Evolutionary conservation across 176 grass and related monocot species (phyloP).

Genomic region (Avena sativa): DNA sequence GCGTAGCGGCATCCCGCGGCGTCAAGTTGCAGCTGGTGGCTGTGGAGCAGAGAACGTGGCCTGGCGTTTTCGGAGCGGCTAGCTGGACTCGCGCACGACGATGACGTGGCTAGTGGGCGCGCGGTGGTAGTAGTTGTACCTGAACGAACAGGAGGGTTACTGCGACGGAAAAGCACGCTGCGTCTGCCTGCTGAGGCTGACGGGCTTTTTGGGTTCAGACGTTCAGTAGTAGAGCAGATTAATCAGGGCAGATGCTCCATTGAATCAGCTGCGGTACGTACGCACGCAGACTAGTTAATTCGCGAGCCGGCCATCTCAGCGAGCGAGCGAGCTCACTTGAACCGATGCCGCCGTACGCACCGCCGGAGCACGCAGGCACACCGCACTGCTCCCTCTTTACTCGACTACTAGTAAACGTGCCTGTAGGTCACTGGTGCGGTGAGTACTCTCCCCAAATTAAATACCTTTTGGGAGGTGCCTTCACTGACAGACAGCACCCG

Average conservation of each 20-base stretch:
- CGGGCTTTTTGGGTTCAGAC: too few relatives aligned
- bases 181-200: not conserved
- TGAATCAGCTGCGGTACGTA: not conserved
- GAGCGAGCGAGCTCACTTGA: not conserved
- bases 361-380: not conserved
- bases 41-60: not conserved
- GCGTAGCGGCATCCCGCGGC: too few relatives aligned
- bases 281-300: not conserved
- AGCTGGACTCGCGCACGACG: not conserved
- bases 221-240: too few relatives aligned
- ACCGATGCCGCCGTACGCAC: not conserved
- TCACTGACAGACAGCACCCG: not conserved
- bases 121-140: not conserved
- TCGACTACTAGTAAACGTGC: not conserved
- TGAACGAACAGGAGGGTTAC: not conserved
- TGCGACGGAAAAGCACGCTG: not conserved
- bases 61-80: not conserved
- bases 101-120: not conserved
- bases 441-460: not conserved
- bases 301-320: not conserved
- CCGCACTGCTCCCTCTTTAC: not conserved
- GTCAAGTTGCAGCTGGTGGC: not conserved
- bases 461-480: slow-evolving; percentile 16
- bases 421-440: not conserved
- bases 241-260: too few relatives aligned